Conservation (phyloP, 768 basidiomycete genomes). For the Collybiopsis confluens region DNA sequence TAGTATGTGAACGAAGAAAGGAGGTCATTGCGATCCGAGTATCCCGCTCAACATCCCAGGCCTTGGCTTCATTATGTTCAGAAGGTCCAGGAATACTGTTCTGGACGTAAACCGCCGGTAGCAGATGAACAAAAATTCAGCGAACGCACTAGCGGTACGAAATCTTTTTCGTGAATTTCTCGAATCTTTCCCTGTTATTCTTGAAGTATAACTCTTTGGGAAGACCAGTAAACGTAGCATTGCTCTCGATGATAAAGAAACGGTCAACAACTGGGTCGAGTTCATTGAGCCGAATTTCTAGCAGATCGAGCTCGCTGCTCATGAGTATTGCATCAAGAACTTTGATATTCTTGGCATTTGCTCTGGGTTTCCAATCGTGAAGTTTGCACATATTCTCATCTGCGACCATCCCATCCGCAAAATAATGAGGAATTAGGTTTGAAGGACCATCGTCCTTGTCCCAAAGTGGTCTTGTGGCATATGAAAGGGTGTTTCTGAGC, state of each 20-base stretch:
- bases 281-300: constrained; percentile 62
- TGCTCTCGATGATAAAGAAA: constrained; percentile 60
- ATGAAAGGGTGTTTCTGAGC: constrained; percentile 48
- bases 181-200: constrained; percentile 40
- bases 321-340: constrained; percentile 57
- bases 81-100: constrained; percentile 41
- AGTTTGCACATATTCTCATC: constrained; percentile 41
- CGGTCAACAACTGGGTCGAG: constrained; percentile 51
- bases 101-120: neutral
- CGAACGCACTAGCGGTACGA: constrained; percentile 42
- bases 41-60: constrained; percentile 48
- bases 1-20: constrained; percentile 37
- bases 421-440: constrained; percentile 48
- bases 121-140: neutral
- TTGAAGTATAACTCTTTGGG: constrained; percentile 50
- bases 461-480: constrained; percentile 59
- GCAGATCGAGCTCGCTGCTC: constrained; percentile 59
- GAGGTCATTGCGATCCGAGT: constrained; percentile 47
- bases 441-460: constrained; percentile 47
- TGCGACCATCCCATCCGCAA: constrained; percentile 47
- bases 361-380: constrained; percentile 50
- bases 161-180: constrained; percentile 50
- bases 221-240: constrained; percentile 57
- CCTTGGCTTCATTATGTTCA: constrained; percentile 35
- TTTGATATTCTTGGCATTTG: constrained; percentile 30